Percentiles rank a stretch among this genome's conserved stretches.
These are phyloP conservation scores for Phaeolepiota aurea DNA, from an alignment of 768 basidiomycete species.

Conservation along the genomic window DNA sequence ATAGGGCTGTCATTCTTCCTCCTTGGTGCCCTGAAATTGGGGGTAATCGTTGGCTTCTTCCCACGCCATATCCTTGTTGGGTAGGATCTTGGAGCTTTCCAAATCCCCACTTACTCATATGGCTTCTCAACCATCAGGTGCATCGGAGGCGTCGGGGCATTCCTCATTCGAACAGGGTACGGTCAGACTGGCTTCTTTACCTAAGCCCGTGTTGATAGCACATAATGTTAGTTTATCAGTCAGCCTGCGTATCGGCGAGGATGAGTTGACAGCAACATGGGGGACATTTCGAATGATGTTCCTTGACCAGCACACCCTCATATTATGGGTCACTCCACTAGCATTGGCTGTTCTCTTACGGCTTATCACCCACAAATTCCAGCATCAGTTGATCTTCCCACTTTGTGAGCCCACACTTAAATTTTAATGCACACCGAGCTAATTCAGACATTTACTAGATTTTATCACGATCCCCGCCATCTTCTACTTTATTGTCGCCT, in stretches of 20 bases:
- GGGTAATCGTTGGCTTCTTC: conserved; percentile 88
- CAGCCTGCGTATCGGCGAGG: conserved; percentile 72
- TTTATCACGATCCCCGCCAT: conserved; percentile 72
- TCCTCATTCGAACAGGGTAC: conserved; percentile 84
- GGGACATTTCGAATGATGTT: conserved; percentile 64
- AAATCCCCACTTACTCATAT: conserved; percentile 3
- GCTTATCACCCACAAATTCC: conserved; percentile 68
- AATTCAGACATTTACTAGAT: conserved; percentile 34
- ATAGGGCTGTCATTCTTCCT: conserved; percentile 75
- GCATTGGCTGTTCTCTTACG: conserved; percentile 69
- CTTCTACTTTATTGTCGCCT: conserved; percentile 76
- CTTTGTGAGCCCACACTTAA: conserved; percentile 51
- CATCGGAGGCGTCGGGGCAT: conserved; percentile 94
- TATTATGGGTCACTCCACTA: conserved; percentile 77
- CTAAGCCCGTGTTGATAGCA: not conserved
- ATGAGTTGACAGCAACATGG: conserved; percentile 62
- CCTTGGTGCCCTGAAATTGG: conserved; percentile 78
- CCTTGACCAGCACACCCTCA: conserved; percentile 49
- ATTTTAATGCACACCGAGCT: not conserved
- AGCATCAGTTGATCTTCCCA: conserved; percentile 91
- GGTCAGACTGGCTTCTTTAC: conserved; percentile 10
- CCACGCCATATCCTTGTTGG: conserved; percentile 96
- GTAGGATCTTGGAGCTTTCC: conserved; percentile 26
- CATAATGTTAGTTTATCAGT: conserved; percentile 59
- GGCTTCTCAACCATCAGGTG: conserved; percentile 35